These are phyloP conservation scores for Plenodomus tracheiphilus DNA, from an alignment of 2,329 filamentous ascomycete species.

Conservation along the genomic window DNA sequence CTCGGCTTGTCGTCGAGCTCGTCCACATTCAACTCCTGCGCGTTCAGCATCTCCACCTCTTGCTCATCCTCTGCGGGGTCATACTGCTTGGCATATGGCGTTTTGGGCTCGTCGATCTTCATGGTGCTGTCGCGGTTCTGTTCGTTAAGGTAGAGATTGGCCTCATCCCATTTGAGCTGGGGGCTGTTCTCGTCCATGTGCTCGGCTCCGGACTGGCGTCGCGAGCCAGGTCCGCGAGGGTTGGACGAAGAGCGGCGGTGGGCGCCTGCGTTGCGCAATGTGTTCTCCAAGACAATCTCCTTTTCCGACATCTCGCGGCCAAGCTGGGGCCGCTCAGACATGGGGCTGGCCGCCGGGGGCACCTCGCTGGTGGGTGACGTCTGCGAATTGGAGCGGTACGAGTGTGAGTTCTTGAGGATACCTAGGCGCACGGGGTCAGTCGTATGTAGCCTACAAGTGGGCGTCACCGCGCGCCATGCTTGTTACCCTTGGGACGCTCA, in stretches of 20 bases:
- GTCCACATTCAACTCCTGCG: conserved; percentile 69
- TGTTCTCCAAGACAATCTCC: conserved; percentile 92
- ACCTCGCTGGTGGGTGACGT: conserved; percentile 51
- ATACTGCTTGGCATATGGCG: conserved; percentile 90
- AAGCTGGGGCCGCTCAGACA: conserved; percentile 46
- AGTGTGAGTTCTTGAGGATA: conserved; percentile 86
- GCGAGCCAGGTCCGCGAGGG: conserved; percentile 67
- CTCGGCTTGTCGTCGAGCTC: conserved; percentile 63
- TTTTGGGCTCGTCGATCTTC: conserved; percentile 99
- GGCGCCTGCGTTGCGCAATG: conserved; percentile 88
- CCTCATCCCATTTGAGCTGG: conserved; percentile 97
- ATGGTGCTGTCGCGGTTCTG: conserved; percentile 94
- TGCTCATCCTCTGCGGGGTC: conserved; percentile 86
- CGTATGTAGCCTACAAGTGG: background rate
- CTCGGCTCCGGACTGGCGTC: conserved; percentile 66
- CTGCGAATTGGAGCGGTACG: conserved; percentile 59
- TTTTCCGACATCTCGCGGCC: conserved; percentile 68
- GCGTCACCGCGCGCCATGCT: too few relatives aligned
- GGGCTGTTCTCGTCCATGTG: conserved; percentile 64
- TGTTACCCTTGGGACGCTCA: conserved; percentile 53
- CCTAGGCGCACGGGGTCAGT: conserved; percentile 57
- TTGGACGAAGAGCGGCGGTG: conserved; percentile 81
- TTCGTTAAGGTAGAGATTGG: conserved; percentile 94
- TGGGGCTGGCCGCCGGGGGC: conserved; percentile 37
- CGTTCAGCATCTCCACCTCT: conserved; percentile 67